A percentile compares a stretch with the other conserved stretches of the same genome.
These are phyloP conservation scores for Dryas alaskensis DNA, from an alignment of 306 rosid genomes.

Conservation along the genomic window DNA sequence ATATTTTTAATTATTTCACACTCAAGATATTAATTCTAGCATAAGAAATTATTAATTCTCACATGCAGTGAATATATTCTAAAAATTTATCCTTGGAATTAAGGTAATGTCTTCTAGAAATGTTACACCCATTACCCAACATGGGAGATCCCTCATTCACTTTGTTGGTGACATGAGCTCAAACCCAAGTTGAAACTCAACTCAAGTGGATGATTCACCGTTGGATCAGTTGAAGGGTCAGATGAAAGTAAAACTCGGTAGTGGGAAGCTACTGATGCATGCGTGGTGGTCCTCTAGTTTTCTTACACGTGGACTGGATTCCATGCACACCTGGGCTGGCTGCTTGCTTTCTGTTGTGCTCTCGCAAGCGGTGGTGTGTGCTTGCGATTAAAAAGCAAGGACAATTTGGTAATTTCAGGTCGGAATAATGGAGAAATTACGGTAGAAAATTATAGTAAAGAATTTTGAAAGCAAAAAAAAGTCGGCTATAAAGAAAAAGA, in stretches of 20 bases:
- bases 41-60: not conserved
- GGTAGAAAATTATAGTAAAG: not conserved
- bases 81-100: too few relatives aligned
- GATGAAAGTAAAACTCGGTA: too few relatives aligned
- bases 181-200: too few relatives aligned
- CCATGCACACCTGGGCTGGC: not conserved
- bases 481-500: constrained; percentile 21
- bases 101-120: too few relatives aligned
- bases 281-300: not conserved
- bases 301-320: not conserved
- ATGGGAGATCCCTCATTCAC: too few relatives aligned
- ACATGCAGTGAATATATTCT: not conserved
- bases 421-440: not conserved
- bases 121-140: too few relatives aligned
- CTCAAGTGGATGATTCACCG: too few relatives aligned
- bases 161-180: too few relatives aligned
- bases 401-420: not conserved
- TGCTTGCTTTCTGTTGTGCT: not conserved
- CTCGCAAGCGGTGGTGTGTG: not conserved
- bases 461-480: constrained; percentile 22
- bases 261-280: not conserved
- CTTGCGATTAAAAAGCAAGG: not conserved
- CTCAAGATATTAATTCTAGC: too few relatives aligned
- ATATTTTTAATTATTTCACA: not conserved
- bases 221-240: too few relatives aligned